A percentile compares a stretch with the other conserved stretches of the same genome.
Conservation (phyloP, 768 basidiomycete genomes). For the Pholiota microspora region DNA sequence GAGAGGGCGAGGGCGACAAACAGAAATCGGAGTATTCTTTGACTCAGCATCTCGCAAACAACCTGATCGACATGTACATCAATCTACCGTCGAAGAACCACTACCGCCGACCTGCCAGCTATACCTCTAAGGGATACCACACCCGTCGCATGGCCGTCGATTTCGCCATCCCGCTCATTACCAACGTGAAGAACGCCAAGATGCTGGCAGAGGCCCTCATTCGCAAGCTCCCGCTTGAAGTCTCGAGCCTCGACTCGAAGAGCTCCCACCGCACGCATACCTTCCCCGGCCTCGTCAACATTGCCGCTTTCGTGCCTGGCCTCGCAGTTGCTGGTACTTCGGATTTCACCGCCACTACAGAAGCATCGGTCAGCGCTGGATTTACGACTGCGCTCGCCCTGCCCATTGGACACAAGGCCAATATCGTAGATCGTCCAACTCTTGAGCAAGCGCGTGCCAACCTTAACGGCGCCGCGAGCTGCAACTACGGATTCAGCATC, state of each 20-base stretch:
- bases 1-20: constrained; percentile 66
- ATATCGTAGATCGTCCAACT: constrained; percentile 64
- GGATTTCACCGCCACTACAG: constrained; percentile 66
- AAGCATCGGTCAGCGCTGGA: constrained; percentile 85
- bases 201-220: constrained; percentile 91
- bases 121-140: constrained; percentile 94
- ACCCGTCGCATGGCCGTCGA: constrained; percentile 99
- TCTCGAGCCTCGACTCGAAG: constrained; percentile 91
- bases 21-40: constrained; percentile 98
- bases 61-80: constrained; percentile 99
- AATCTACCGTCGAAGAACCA: constrained; percentile 98
- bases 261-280: constrained; percentile 87
- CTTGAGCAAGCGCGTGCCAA: constrained; percentile 71
- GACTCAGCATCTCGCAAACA: constrained; percentile 94
- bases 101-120: constrained; percentile 95
- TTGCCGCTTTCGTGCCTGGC: constrained; percentile 81
- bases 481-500: constrained; percentile 85
- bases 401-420: constrained; percentile 60
- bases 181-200: constrained; percentile 98
- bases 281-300: constrained; percentile 90
- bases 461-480: constrained; percentile 64
- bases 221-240: constrained; percentile 85
- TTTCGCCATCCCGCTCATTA: constrained; percentile 95
- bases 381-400: constrained; percentile 85
- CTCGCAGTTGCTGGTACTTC: constrained; percentile 51